Evolutionary conservation across 2,329 filamentous ascomycete genomes (phyloP), one percentile per base, ranked within the genome.

Genomic region (Stemphylium beticola): DNA sequence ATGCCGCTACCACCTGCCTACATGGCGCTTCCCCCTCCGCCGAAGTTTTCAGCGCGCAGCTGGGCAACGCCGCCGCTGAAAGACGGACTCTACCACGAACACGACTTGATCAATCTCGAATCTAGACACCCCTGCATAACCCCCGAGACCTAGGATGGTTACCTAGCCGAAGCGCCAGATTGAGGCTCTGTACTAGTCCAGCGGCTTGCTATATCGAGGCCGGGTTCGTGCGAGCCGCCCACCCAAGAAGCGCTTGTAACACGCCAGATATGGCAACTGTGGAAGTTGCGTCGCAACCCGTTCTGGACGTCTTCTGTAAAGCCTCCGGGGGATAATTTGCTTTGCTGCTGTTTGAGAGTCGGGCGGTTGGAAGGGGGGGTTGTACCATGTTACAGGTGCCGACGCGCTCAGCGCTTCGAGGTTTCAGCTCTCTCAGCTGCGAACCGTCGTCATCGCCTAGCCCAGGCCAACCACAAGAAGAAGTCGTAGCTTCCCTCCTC

Each of bases 131-230:
- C 53, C 49, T 51, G 40, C 49, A 45, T 45, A 17, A 29, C n/a
- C 36, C 14, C 36, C 29, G n/a, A 18, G 17, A n/a, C 36, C 33
- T 20, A n/a, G 37, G 37, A 32, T 17, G 49, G 33, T 4, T 42
- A 41, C 36, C 43, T 55, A 51, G 42, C 46, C 43, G 49, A 60
- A 56, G 61, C 60, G 68, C 69, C 62, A 44, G 46, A 62, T 69
- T 69, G 70, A 62, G 70, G 69, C 69, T 74, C 66, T 65, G 59
- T 61, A 55, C 58, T 53, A 51, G 54, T 62, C 49, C 53, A 57
- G 60, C 65, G 62, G 60, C 67, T 60, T 24, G 58, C 65, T 62
- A 66, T 66, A 67, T 60, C 58, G 57, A 66, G 60, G 10, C 44
- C 39, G 22, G 49, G 40, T 45, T 34, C 36, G 47, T 54, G 49